Conservation (phyloP, 306 rosid species). For the Prunus armeniaca region DNA sequence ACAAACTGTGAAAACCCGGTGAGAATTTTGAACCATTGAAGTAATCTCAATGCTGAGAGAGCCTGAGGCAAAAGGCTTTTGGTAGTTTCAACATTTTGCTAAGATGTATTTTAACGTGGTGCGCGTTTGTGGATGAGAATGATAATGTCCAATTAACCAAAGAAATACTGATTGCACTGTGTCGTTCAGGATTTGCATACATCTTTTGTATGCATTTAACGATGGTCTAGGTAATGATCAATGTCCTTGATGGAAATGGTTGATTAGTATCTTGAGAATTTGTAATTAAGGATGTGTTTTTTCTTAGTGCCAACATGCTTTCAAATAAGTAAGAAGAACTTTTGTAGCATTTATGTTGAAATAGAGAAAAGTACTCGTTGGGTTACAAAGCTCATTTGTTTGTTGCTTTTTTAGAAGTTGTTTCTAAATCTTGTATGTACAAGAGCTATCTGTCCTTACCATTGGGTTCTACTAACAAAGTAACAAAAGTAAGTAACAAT, state of each 20-base stretch:
- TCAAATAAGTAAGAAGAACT: not conserved
- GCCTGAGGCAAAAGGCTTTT: not conserved
- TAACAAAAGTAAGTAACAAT: no score
- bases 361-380: no score
- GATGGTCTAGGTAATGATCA: not conserved
- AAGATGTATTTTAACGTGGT: not conserved
- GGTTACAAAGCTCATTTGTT: no score
- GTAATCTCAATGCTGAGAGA: not conserved
- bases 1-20: slow-evolving; percentile 14
- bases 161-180: not conserved
- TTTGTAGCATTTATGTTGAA: not conserved
- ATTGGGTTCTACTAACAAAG: no score
- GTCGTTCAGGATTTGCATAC: not conserved
- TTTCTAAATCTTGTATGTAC: no score
- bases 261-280: not conserved
- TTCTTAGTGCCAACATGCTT: not conserved
- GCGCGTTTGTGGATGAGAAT: not conserved
- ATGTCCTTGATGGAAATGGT: not conserved
- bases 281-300: not conserved
- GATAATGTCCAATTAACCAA: not conserved
- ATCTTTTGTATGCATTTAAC: not conserved
- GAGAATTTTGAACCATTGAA: slow-evolving; percentile 7
- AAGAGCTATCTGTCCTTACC: no score
- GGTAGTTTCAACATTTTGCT: slow-evolving; percentile 10
- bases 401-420: no score